Percentiles rank a stretch among this genome's conserved stretches.
phyloP scores from a whole-genome alignment of 1,284 basidiomycete species.

The Apiotrichum gamsii region DNA sequence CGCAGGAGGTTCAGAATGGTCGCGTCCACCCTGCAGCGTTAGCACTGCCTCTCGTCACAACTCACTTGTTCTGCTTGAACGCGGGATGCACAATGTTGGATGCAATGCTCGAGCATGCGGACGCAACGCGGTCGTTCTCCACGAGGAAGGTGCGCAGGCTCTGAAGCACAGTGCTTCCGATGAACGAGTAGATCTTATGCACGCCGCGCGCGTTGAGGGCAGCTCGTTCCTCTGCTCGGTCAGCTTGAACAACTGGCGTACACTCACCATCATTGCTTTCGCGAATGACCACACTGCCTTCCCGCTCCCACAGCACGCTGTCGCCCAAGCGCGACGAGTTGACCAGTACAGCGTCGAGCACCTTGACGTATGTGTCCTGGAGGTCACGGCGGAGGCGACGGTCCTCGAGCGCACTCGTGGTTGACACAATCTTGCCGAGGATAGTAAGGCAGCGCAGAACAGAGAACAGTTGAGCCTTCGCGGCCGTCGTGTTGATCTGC shows the following conservation, averaged over 20 bases:
- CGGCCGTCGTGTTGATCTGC: slow-evolving; percentile 55
- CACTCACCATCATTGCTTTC: slow-evolving; percentile 3
- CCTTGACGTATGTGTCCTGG: slow-evolving; percentile 79
- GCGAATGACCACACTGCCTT: not conserved
- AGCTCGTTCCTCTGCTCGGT: not conserved
- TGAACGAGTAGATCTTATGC: slow-evolving; percentile 61
- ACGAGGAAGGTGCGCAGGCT: slow-evolving; percentile 71
- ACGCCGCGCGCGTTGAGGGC: not conserved
- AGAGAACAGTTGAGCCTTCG: slow-evolving; percentile 63
- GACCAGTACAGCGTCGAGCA: slow-evolving; percentile 72
- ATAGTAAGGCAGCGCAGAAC: slow-evolving; percentile 69
- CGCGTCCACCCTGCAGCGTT: slow-evolving; percentile 46
- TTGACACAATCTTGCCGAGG: slow-evolving; percentile 70
- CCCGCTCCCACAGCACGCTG: slow-evolving; percentile 21
- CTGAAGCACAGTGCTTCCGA: slow-evolving; percentile 66
- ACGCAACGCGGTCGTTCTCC: slow-evolving; percentile 75
- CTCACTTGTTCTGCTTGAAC: slow-evolving; percentile 47
- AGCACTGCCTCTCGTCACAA: slow-evolving; percentile 16
- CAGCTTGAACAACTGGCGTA: not conserved
- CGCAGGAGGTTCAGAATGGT: slow-evolving; percentile 57
- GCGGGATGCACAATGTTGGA: slow-evolving; percentile 80
- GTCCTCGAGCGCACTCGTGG: slow-evolving; percentile 85
- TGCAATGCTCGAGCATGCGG: slow-evolving; percentile 72
- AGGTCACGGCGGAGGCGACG: slow-evolving; percentile 80
- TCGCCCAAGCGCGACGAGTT: slow-evolving; percentile 67